Conservation (phyloP, 495 filamentous ascomycete genomes). For the Penicillium flavigenum region DNA sequence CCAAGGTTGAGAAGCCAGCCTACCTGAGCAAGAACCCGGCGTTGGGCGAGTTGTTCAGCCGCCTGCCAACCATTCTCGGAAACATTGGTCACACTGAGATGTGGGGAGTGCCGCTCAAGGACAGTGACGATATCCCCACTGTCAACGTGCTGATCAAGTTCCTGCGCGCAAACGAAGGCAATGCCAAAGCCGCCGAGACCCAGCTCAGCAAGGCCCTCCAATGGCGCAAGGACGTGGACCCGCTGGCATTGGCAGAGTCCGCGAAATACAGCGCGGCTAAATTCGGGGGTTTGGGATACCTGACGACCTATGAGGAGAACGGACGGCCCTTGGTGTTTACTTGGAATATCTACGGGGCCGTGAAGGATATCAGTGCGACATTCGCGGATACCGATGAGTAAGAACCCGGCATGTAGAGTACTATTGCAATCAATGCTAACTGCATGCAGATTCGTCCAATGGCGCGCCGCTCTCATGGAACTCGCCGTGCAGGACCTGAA, state of each 20-base stretch:
- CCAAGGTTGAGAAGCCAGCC: conserved; percentile 31
- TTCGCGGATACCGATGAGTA: conserved; percentile 79
- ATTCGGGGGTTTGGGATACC: conserved; percentile 53
- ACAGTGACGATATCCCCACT: conserved; percentile 63
- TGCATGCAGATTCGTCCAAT: conserved; percentile 67
- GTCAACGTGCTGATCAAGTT: conserved; percentile 86
- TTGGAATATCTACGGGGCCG: conserved; percentile 85
- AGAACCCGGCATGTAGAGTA: conserved; percentile 22
- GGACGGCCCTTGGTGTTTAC: conserved; percentile 56
- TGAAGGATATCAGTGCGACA: conserved; percentile 67
- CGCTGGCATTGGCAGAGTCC: conserved; percentile 41
- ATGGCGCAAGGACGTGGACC: conserved; percentile 70
- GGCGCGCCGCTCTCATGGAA: conserved; percentile 87
- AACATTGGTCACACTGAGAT: conserved; percentile 63
- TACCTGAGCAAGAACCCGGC: conserved; percentile 43
- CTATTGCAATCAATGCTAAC: background rate
- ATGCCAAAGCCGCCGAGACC: conserved; percentile 65
- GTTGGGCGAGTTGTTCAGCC: conserved; percentile 39
- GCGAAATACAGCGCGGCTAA: conserved; percentile 52
- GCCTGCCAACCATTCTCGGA: conserved; percentile 45
- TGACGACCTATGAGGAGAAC: conserved; percentile 47
- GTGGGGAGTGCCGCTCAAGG: conserved; percentile 68
- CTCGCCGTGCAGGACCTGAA: conserved; percentile 67
- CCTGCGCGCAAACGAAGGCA: conserved; percentile 79
- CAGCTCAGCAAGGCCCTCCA: conserved; percentile 76